These are phyloP conservation scores for Aspergillus proliferans DNA, from an alignment of 2,329 filamentous ascomycete genomes.

Conservation along the genomic window DNA sequence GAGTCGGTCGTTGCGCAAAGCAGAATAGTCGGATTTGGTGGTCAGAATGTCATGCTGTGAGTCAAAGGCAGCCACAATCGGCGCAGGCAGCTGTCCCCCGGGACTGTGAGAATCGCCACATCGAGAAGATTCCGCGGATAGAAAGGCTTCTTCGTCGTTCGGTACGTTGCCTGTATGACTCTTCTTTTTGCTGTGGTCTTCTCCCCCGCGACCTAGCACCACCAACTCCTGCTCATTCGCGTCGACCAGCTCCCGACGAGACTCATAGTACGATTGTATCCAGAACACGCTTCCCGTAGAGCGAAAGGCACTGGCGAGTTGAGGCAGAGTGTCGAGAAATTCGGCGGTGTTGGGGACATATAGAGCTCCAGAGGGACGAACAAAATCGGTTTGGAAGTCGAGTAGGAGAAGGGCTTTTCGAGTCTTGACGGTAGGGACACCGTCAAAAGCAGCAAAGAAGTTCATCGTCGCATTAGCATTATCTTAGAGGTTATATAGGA, in stretches of 20 bases:
- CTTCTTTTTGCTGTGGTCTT: conserved; percentile 6
- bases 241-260: conserved; percentile 53
- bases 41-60: conserved; percentile 48
- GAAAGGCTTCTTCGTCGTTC: conserved; percentile 39
- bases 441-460: conserved; percentile 22
- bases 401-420: conserved; percentile 70
- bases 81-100: conserved; percentile 47
- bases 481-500: background rate
- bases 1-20: conserved; percentile 68
- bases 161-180: conserved; percentile 1
- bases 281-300: conserved; percentile 69
- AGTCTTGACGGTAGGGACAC: conserved; percentile 48
- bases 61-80: conserved; percentile 46
- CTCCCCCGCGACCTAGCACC: conserved; percentile 36
- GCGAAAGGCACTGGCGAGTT: conserved; percentile 68
- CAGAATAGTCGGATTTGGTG: conserved; percentile 78
- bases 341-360: conserved; percentile 57
- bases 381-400: conserved; percentile 87
- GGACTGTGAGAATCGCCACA: conserved; percentile 37
- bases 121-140: conserved; percentile 25
- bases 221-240: conserved; percentile 42
- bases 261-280: conserved; percentile 70
- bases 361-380: conserved; percentile 61
- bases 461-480: conserved; percentile 18
- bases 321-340: conserved; percentile 61